phyloP scores from a whole-genome alignment of 257 asterid genomes.

The Nicotiana attenuata region DNA sequence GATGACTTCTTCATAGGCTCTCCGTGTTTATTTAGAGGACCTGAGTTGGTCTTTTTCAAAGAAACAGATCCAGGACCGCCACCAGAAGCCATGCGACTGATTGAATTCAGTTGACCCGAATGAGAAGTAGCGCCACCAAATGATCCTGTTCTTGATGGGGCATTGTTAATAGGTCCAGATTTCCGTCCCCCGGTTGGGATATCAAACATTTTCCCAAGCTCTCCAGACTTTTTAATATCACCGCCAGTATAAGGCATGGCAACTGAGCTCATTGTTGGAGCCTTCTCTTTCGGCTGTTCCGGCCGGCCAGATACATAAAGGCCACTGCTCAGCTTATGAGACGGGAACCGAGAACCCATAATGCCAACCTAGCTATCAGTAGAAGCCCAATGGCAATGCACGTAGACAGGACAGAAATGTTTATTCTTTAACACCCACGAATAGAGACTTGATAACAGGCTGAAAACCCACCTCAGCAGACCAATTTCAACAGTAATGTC shows the following conservation, averaged over 20 bases:
- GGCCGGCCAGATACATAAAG: slow-evolving; percentile 87
- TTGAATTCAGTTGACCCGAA: slow-evolving; percentile 47
- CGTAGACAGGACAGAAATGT: neutral
- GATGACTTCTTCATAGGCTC: slow-evolving; percentile 79
- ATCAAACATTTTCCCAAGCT: slow-evolving; percentile 91
- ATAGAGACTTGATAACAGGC: neutral
- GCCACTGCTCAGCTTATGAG: slow-evolving; percentile 90
- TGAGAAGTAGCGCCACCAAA: slow-evolving; percentile 67
- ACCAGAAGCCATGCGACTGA: slow-evolving; percentile 48
- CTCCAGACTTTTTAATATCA: slow-evolving; percentile 88
- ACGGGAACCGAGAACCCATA: slow-evolving; percentile 93
- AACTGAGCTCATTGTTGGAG: slow-evolving; percentile 71
- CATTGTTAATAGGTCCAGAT: slow-evolving; percentile 70
- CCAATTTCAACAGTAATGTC: neutral
- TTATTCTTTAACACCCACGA: neutral
- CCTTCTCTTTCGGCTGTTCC: slow-evolving; percentile 81
- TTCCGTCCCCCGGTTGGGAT: slow-evolving; percentile 79
- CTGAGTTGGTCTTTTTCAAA: slow-evolving; percentile 73
- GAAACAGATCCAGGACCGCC: slow-evolving; percentile 58
- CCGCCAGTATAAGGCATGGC: slow-evolving; percentile 97
- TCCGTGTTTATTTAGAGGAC: slow-evolving; percentile 80
- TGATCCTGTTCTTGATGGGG: slow-evolving; percentile 60
- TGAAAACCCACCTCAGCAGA: neutral
- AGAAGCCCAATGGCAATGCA: neutral
- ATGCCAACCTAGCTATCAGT: neutral